Evolutionary conservation across 768 basidiomycete genomes (phyloP), one percentile per base, ranked within the genome.

Genomic region (Termitomyces heimii): DNA sequence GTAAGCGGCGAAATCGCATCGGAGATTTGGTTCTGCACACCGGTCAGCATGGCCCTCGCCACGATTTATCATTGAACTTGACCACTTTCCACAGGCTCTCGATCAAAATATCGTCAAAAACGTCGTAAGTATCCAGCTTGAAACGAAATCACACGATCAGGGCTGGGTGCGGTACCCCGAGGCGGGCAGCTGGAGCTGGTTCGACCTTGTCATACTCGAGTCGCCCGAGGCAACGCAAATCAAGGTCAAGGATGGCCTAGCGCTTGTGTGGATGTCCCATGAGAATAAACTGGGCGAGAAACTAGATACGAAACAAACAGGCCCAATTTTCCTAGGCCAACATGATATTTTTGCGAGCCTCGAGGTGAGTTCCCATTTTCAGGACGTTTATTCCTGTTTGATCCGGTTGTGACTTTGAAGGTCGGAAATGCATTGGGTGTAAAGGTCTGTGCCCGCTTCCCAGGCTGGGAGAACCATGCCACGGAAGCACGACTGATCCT

Each of bases 171-270:
- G 52, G 7, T 24, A 48, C 28, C 63, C 58, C n/a, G 63, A 60
- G 10, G 58, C 49, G 0, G 68, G 65, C 31, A 67, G 64, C 31
- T 71, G 69, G 67, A 70, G 66, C 44, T 73, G 71, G 70, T 73
- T 70, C 56, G 70, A 73, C 56, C 54, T 73, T 12, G 62, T 68
- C 48, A 61, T 73, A 49, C 66, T 71, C 13, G 65, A 66, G 24
- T 66, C 59, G 12, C 57, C 67, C 2, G 61, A 66, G 16, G 53
- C 63, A 7, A 60, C 57, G 10, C 47, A 57, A 20, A 68, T 68
- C 2, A 65, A 62, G 32, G 63, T 65, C 18, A 70, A 65, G 49
- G 62, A 70, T 53, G 66, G 65, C 3, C 56, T 62, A 4, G 58
- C 62, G 10, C 58, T 71, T 7, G 65, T 69, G 12, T 73, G 71